These are phyloP conservation scores for Yamadazyma akitaensis DNA, from an alignment of 805 yeast species.

Conservation along the genomic window DNA sequence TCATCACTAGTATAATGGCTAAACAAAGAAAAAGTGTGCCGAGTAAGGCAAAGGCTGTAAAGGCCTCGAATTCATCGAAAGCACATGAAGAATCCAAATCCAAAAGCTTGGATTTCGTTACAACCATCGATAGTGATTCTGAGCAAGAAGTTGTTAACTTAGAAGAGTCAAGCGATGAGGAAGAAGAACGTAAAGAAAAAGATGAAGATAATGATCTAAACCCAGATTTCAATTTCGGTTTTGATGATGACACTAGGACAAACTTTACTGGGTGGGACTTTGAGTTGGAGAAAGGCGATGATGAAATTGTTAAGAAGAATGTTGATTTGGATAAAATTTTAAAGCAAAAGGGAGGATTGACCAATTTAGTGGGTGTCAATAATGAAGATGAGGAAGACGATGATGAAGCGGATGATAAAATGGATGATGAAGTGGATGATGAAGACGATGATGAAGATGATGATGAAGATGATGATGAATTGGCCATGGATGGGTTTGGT, in stretches of 20 bases:
- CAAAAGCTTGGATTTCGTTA: conserved; percentile 50
- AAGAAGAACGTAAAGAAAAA: conserved; percentile 20
- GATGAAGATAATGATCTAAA: conserved; percentile 56
- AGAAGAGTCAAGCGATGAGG: conserved; percentile 19
- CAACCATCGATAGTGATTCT: conserved; percentile 70
- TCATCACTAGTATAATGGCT: background rate
- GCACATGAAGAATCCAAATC: background rate
- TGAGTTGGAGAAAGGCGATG: conserved; percentile 42
- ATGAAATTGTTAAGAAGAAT: conserved; percentile 23
- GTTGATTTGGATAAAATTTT: conserved; percentile 89
- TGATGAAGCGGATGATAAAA: conserved; percentile 23
- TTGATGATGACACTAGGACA: conserved; percentile 48
- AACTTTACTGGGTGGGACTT: conserved; percentile 83
- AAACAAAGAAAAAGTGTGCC: background rate
- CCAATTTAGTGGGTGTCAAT: conserved; percentile 46
- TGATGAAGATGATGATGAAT: conserved; percentile 34
- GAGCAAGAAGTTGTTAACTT: conserved; percentile 24
- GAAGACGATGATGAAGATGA: too few species aligned
- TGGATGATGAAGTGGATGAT: conserved; percentile 24
- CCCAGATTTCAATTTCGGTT: conserved; percentile 68
- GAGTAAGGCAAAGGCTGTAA: conserved; percentile 5
- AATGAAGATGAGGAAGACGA: conserved; percentile 20
- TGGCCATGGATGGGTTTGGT: conserved; percentile 45
- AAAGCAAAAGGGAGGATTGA: conserved; percentile 76
- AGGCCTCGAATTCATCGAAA: background rate